A percentile compares a stretch with the other conserved stretches of the same genome.
phyloP scores from a whole-genome alignment of 2,329 filamentous ascomycete genomes.

The Phyllosticta capitalensis region DNA sequence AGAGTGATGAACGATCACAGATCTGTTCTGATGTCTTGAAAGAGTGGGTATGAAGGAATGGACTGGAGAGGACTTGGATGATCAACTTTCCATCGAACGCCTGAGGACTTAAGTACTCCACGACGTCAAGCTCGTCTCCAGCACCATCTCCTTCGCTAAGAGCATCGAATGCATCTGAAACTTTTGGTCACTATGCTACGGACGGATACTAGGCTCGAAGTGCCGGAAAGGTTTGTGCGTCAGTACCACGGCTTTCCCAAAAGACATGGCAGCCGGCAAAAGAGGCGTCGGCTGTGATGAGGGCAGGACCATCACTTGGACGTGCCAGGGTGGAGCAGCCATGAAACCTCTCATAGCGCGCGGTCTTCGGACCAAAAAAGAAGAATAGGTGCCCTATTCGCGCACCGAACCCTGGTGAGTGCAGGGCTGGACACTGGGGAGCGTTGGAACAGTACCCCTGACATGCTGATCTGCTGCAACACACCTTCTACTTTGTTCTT shows the following conservation, averaged over 20 bases:
- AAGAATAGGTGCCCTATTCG: neutral
- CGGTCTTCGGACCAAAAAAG: neutral
- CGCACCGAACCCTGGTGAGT: neutral
- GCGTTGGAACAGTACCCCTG: neutral
- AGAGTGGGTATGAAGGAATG: slow-evolving; percentile 9
- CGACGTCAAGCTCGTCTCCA: neutral
- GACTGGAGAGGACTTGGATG: neutral
- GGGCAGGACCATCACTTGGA: neutral
- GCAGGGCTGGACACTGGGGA: neutral
- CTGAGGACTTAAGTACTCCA: neutral
- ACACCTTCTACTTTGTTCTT: neutral
- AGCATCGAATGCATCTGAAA: neutral
- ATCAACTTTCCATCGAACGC: neutral
- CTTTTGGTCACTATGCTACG: neutral
- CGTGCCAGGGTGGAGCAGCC: neutral
- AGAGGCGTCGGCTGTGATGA: neutral
- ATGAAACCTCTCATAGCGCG: neutral
- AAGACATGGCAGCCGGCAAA: neutral
- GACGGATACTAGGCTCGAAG: neutral
- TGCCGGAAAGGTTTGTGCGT: neutral
- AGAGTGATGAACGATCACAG: slow-evolving; percentile 10
- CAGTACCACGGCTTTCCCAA: neutral
- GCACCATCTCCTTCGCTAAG: neutral
- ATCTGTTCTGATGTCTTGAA: slow-evolving; percentile 6
- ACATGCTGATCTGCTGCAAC: neutral